Conservation (phyloP, 768 basidiomycete species). For the Termitomyces sp. region DNA sequence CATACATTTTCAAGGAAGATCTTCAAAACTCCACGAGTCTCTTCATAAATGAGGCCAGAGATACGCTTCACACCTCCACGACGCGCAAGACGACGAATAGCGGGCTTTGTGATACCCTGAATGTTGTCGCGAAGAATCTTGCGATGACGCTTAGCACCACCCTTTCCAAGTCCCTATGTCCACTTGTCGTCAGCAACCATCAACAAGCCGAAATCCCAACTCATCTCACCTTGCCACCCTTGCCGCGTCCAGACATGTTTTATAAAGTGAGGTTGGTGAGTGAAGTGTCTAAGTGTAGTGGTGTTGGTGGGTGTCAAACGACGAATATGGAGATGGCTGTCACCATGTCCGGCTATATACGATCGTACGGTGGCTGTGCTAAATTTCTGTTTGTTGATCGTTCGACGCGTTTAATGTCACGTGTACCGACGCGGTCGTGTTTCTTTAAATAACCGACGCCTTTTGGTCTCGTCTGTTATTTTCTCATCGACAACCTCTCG, state of each 20-base stretch:
- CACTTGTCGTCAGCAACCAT: background rate
- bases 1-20: constrained; percentile 7
- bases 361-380: constrained; percentile 44
- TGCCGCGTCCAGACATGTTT: constrained; percentile 7
- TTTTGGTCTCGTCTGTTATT: background rate
- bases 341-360: constrained; percentile 33
- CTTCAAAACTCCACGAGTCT: constrained; percentile 8
- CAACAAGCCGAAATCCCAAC: too few species aligned
- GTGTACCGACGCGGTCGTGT: constrained; percentile 27
- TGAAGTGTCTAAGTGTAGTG: constrained; percentile 10
- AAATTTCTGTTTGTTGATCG: constrained; percentile 43
- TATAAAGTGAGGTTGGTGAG: background rate
- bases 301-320: constrained; percentile 25
- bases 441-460: constrained; percentile 21
- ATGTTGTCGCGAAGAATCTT: constrained; percentile 9
- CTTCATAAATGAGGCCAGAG: constrained; percentile 3
- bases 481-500: constrained; percentile 1
- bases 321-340: constrained; percentile 13
- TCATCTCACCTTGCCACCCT: constrained; percentile 2
- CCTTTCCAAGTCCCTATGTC: constrained; percentile 2
- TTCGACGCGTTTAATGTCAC: constrained; percentile 29
- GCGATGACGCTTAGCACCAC: constrained; percentile 8
- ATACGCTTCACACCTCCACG: constrained; percentile 7
- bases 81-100: constrained; percentile 5
- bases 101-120: constrained; percentile 5